Base-by-base conservation (phyloP, 202 grass and related monocot species). In the Schoenoplectus triqueter region DNA sequence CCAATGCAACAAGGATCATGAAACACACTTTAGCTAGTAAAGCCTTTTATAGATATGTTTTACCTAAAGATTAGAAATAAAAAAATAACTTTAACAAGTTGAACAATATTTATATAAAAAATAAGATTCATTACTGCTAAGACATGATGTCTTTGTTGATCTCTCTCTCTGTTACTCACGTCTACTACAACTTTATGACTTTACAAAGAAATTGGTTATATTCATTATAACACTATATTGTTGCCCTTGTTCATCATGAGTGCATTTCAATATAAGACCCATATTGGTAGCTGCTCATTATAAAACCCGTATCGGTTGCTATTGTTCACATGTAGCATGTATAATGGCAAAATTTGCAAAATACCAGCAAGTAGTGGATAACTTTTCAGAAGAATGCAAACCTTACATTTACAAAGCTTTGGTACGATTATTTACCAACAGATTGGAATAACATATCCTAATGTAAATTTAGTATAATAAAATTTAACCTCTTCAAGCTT, bases 401-500 rank as follows among this genome's bases (percentile, higher is more conserved):
- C 54, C 22, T 60, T 42, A 41, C 74, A 60, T 57, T 60, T 60
- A 42, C 42, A 7, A 60, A 78, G 54, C 74, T 60, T 78, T 22
- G 11, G 22, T 42, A 60, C 51, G 54, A 78, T 41, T 31, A 57
- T 78, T 57, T 78, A 42, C 52, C 20, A 42, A 42, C 74, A 42
- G 14, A 9, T 78, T 60, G 22, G 31, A 60, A 7, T 9, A 13
- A 60, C 6, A 78, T 0, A 78, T 59, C 21, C 22, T n/a, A 59
- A 59, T 4, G 69, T 49, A 59, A 77, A 62, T 20, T 73, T 62
- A 85, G 40, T 44, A 46, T 44, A 68, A 64, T 78, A 76, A 62
- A 64, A 59, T 79, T 17, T 56, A 15, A 98, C 95, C 95, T 95
- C 77, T 66, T 93, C 91, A 69, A 98, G 89, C 66, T 92, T 95